Conservation (phyloP, 2,329 filamentous ascomycete species). For the Calonectria hawksworthii region DNA sequence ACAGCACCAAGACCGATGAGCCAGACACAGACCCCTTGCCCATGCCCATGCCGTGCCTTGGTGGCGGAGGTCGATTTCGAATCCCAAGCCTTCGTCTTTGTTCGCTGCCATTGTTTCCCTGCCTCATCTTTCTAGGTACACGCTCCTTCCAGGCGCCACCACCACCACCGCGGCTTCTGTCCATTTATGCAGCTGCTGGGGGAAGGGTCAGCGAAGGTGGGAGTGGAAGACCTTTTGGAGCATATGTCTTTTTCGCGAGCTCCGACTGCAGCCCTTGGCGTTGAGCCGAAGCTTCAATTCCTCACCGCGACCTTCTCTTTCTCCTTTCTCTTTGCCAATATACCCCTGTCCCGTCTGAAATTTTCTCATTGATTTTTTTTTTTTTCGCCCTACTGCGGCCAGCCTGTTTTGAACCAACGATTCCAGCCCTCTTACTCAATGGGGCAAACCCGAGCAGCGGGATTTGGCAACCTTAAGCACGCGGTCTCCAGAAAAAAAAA, state of each 20-base stretch:
- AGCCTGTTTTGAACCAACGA: conserved; percentile 27
- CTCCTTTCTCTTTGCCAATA: conserved; percentile 3
- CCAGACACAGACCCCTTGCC: conserved; percentile 1
- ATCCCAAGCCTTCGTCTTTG: conserved; percentile 1
- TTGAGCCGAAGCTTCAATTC: neutral
- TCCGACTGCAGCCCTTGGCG: neutral
- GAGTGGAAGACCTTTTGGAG: neutral
- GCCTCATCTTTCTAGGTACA: conserved; percentile 12
- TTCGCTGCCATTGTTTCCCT: conserved; percentile 4
- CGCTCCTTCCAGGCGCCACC: conserved; percentile 12
- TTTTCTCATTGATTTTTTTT: conserved; percentile 9
- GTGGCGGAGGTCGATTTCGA: conserved; percentile 22
- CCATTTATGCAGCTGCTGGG: neutral
- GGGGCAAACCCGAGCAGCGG: conserved; percentile 21
- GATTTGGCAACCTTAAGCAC: conserved; percentile 19
- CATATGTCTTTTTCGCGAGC: neutral
- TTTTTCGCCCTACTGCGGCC: conserved; percentile 29
- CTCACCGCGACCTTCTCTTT: neutral
- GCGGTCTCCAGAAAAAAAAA: conserved; percentile 21
- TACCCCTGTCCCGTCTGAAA: conserved; percentile 20
- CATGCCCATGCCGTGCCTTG: conserved; percentile 14
- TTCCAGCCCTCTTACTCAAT: conserved; percentile 22
- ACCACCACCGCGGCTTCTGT: neutral
- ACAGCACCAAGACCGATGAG: conserved; percentile 6
- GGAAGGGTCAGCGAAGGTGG: neutral